Evolutionary conservation across 2,329 filamentous ascomycete species (phyloP), one percentile per base, ranked within the genome.

Genomic region (Fusarium oligoseptatum): DNA sequence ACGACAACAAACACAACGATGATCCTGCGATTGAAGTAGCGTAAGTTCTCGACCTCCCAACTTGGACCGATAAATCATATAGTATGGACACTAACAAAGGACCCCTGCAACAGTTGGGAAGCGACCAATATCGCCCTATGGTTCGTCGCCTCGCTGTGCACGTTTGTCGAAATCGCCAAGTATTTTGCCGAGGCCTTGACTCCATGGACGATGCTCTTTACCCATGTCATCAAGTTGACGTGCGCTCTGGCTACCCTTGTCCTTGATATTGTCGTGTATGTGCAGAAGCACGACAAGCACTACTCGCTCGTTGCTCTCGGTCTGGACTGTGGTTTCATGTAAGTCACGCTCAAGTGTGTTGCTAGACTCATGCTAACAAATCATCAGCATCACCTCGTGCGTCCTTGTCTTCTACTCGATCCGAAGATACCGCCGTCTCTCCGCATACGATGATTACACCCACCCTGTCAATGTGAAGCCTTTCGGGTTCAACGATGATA

Each of bases 131-230:
- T 91, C 58, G 84, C 70, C 62, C 83, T 90, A 62, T 86, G 88
- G 17, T 79, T 86, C 29, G 68, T 88, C 41, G 84, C 85, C 1
- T 84, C 88, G 7, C 37, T 86, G 36, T 84, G 87, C 77, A 88
- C 84, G 15, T 79, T 86, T 48, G 76, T 87, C 67, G 87, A 89
- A 71, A 83, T 89, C 36, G 84, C 82, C 50, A 85, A 82, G 73
- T 86, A 84, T 67, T 82, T 84, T 57, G 82, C 84, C 34, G 87
- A 90, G 78, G 84, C 85, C 1, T 78, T 91, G 64, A 90, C 89
- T 12, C 88, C 89, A 3, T 87, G 88, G 79, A 86, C 85, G 6
- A 85, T 91, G 82, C 80, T 90, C 4, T 86, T 87, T 71, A 86
- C 85, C 20, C 86, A 89, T 68, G 79, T 87, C 66, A 72, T 90